Base-by-base conservation (phyloP, 768 basidiomycete genomes). In the Russula sp. region DNA sequence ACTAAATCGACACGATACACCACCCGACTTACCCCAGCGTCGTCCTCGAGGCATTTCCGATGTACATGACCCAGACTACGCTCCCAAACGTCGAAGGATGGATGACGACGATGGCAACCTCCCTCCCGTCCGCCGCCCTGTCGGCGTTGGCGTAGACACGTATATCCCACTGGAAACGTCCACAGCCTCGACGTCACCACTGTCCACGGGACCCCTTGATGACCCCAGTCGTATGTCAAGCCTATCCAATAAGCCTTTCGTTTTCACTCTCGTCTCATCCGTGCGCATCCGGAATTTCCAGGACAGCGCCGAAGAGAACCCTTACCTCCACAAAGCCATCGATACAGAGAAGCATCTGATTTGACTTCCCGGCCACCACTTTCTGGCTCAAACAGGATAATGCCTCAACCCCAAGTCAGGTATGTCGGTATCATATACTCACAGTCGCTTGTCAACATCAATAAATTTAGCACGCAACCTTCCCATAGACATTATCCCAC, bases 201-300 rank as follows among this genome's bases (percentile, higher is more conserved):
- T 52, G 34, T 66, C 67, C 13, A 42, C 58, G 20, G 62, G 57
- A 30, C 48, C 53, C 32, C 28, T 63, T 34, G 57, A 63, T 57
- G 67, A 69, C 46, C 54, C 48, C 36, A 63, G 38, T 44, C 67
- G 67, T 69, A 69, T 59, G 67, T 69, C 65, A 48, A 56, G 65
- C 65, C 55, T 52, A 46, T 69, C 46, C 24, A 58, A 57, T 62
- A 32, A 57, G 46, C 46, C 30, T 62, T 51, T 55, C 44, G 24
- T 32, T 48, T 24, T 58, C 42, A 58, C 40, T n/a, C 55, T 61
- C 54, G 51, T 52, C 55, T 66, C 57, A 59, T 59, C 24, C 56
- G 46, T 56, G 30, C 59, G 51, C 34, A 16, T 57, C 61, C 38
- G 54, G 50, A 32, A 50, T 65, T 64, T 56, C 59, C 59, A 68